These are phyloP conservation scores for Lagenaria siceraria DNA, from an alignment of 306 rosid species.

Conservation along the genomic window DNA sequence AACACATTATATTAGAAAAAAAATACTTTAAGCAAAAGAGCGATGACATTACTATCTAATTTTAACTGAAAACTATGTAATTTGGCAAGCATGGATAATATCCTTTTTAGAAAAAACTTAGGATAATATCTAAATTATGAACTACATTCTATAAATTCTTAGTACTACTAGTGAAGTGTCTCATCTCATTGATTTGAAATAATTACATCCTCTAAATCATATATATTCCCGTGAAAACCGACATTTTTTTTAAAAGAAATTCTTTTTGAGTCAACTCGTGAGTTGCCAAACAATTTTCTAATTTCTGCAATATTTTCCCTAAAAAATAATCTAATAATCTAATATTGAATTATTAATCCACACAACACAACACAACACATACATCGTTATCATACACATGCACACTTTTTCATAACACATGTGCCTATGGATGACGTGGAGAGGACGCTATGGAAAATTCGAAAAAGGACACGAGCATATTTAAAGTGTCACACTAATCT, in stretches of 20 bases:
- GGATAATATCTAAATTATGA: no score
- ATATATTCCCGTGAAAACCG: background rate
- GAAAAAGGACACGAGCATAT: background rate
- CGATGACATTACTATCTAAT: no score
- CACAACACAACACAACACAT: background rate
- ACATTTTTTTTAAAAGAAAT: background rate
- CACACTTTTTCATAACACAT: background rate
- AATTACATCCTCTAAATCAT: background rate
- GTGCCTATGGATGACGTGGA: slow-evolving; percentile 6
- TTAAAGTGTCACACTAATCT: background rate
- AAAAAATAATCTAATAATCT: background rate
- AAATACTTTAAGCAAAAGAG: no score
- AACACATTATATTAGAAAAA: no score
- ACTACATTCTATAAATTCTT: no score
- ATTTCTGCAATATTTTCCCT: background rate
- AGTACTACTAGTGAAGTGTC: background rate
- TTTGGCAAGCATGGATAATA: no score
- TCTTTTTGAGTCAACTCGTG: background rate
- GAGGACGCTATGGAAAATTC: slow-evolving; percentile 11
- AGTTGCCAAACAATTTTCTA: background rate
- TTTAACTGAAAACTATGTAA: no score
- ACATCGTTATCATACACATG: background rate
- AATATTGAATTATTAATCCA: background rate
- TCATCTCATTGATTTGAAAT: background rate
- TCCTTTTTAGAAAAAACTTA: no score